These are phyloP conservation scores for Akanthomyces dipterigenus DNA, from an alignment of 2,329 filamentous ascomycete species.

Conservation along the genomic window DNA sequence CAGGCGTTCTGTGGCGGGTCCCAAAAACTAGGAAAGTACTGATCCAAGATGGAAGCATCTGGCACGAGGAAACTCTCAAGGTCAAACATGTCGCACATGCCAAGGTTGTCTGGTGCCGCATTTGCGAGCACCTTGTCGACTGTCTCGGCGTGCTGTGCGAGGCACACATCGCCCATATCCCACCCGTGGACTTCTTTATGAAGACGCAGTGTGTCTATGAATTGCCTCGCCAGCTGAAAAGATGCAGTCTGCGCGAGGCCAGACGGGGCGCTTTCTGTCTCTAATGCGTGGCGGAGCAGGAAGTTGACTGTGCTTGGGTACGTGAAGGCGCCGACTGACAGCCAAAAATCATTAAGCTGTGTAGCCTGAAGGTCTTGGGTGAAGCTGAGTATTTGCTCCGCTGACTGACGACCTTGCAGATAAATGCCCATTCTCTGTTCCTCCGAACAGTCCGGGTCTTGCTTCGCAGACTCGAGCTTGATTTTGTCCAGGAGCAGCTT, in stretches of 20 bases:
- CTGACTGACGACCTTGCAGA: conserved; percentile 35
- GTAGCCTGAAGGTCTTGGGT: conserved; percentile 37
- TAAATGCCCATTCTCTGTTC: conserved; percentile 26
- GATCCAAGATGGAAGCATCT: conserved; percentile 28
- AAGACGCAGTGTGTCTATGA: conserved; percentile 31
- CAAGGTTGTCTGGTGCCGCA: conserved; percentile 18
- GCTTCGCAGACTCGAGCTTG: conserved; percentile 35
- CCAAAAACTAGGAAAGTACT: conserved; percentile 29
- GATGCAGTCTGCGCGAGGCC: conserved; percentile 31
- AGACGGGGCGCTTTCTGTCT: conserved; percentile 31
- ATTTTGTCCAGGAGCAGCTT: conserved; percentile 41
- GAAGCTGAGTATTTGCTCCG: conserved; percentile 43
- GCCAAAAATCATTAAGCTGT: conserved; percentile 44
- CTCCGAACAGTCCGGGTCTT: conserved; percentile 17
- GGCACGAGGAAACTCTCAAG: conserved; percentile 24
- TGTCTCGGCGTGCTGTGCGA: conserved; percentile 40
- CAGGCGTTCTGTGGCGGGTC: conserved; percentile 30
- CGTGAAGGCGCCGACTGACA: conserved; percentile 39
- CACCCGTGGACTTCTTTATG: conserved; percentile 35
- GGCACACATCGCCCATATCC: conserved; percentile 45
- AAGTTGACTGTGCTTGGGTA: conserved; percentile 45
- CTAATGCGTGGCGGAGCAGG: conserved; percentile 40
- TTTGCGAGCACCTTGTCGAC: conserved; percentile 36
- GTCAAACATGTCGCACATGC: conserved; percentile 13
- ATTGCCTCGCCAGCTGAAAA: conserved; percentile 35